Evolutionary conservation across 2,329 filamentous ascomycete species (phyloP).

Genomic region (Sporothrix globosa): DNA sequence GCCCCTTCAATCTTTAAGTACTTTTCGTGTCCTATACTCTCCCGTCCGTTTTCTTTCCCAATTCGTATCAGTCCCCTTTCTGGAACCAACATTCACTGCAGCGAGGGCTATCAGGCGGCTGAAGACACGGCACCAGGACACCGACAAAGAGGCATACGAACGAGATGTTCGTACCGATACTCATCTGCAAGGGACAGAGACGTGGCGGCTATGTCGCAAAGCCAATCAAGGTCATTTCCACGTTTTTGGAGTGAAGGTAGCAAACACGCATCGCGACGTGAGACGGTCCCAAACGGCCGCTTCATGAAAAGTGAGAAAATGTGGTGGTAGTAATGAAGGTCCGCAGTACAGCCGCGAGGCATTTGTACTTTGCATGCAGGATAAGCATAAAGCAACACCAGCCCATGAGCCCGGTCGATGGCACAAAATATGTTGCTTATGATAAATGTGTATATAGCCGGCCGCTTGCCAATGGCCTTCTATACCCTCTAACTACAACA

Average conservation of each 20-base stretch:
- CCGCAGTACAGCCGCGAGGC: background rate
- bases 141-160: background rate
- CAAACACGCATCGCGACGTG: conserved; percentile 18
- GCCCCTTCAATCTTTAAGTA: background rate
- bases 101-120: conserved; percentile 13
- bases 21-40: background rate
- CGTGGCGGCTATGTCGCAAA: background rate
- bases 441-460: background rate
- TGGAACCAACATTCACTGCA: background rate
- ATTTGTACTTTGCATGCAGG: background rate
- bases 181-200: background rate
- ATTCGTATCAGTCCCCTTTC: background rate
- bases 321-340: background rate
- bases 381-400: background rate
- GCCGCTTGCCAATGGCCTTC: background rate
- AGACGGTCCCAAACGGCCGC: conserved; percentile 6
- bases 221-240: background rate
- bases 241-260: background rate
- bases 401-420: background rate
- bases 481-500: background rate
- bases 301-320: background rate
- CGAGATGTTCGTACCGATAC: background rate
- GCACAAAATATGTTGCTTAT: background rate
- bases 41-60: background rate
- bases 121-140: conserved; percentile 16